Conservation (phyloP, 2,329 filamentous ascomycete genomes). For the Verticillium dahliae region DNA sequence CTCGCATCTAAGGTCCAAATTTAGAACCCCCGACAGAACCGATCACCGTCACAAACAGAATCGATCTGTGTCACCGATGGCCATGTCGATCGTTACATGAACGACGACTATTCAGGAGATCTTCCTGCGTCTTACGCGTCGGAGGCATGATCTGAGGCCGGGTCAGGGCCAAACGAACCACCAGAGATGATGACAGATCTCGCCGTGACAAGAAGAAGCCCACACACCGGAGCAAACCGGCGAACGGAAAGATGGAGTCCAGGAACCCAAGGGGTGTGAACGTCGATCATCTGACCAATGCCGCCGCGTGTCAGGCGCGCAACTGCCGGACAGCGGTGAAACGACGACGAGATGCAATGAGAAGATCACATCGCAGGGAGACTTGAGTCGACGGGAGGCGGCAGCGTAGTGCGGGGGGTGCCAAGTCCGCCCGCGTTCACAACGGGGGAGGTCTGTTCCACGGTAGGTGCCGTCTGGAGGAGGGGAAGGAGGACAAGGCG, state of each 20-base stretch:
- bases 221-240: neutral
- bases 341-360: neutral
- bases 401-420: neutral
- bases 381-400: neutral
- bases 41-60: neutral
- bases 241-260: neutral
- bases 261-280: neutral
- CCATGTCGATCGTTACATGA: neutral
- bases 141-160: neutral
- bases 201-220: no score
- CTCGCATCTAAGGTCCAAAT: neutral
- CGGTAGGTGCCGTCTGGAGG: neutral
- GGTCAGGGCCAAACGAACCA: neutral
- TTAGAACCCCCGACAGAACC: neutral
- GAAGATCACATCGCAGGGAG: neutral
- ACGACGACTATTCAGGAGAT: neutral
- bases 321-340: neutral
- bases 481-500: neutral
- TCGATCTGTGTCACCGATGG: neutral
- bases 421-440: neutral
- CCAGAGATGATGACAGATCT: neutral
- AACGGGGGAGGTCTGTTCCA: neutral
- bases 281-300: neutral
- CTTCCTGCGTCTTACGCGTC: neutral
- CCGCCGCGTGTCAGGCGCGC: neutral